Conservation (phyloP, 2,329 filamentous ascomycete species). For the Verticillium albo-atrum region DNA sequence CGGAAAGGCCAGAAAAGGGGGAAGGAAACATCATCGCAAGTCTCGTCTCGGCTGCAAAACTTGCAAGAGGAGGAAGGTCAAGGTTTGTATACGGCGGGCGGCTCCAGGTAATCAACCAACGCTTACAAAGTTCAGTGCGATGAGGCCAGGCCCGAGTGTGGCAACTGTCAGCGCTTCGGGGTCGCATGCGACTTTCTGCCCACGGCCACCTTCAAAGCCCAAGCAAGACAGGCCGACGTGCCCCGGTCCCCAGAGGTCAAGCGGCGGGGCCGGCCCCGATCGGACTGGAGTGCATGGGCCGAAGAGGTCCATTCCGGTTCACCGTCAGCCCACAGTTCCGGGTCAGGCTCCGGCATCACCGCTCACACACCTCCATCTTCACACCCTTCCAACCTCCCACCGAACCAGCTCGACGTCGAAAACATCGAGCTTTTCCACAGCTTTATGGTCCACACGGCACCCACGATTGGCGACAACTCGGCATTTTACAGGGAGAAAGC, state of each 20-base stretch:
- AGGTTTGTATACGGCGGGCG: slow-evolving; percentile 4
- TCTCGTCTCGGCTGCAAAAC: slow-evolving; percentile 14
- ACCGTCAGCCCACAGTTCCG: background rate
- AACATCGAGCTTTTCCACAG: slow-evolving; percentile 20
- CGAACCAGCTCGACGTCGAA: slow-evolving; percentile 10
- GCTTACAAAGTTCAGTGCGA: slow-evolving; percentile 14
- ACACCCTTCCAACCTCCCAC: background rate
- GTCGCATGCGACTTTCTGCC: slow-evolving; percentile 12
- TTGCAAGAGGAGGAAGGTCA: slow-evolving; percentile 13
- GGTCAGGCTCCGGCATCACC: background rate
- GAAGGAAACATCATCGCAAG: slow-evolving; percentile 3
- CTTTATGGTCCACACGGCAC: slow-evolving; percentile 14
- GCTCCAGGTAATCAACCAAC: too few species aligned
- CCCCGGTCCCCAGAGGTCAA: background rate
- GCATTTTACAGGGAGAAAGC: slow-evolving; percentile 13
- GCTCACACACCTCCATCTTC: background rate
- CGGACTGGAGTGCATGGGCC: slow-evolving; percentile 8
- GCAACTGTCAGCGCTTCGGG: slow-evolving; percentile 12
- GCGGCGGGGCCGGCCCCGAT: slow-evolving; percentile 10
- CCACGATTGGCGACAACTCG: slow-evolving; percentile 10
- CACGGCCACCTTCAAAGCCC: background rate
- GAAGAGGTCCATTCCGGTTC: background rate
- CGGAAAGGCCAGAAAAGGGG: background rate
- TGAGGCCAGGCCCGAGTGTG: slow-evolving; percentile 13
- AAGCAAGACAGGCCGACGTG: background rate